Conservation (phyloP, 805 yeast genomes). For the Yamadazyma nakazawae region DNA sequence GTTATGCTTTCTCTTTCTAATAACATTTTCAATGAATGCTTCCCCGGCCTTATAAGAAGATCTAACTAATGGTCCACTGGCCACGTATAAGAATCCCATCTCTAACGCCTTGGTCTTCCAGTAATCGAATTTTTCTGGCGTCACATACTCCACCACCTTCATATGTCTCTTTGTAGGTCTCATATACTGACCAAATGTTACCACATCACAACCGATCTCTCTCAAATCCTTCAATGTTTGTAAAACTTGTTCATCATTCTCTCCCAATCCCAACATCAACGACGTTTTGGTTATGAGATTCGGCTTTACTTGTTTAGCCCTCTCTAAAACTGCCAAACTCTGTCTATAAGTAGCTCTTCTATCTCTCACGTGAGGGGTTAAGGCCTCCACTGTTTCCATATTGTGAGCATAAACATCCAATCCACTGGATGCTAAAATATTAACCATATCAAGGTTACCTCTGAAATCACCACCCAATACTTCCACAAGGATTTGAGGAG, state of each 20-base stretch:
- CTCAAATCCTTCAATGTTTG: conserved; percentile 77
- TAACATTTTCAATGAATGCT: conserved; percentile 90
- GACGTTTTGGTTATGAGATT: conserved; percentile 87
- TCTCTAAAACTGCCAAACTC: conserved; percentile 68
- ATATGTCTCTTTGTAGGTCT: conserved; percentile 98
- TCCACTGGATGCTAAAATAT: conserved; percentile 77
- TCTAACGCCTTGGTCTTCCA: conserved; percentile 88
- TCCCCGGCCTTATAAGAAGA: conserved; percentile 98
- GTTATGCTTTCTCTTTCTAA: conserved; percentile 65
- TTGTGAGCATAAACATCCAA: conserved; percentile 97
- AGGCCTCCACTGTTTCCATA: conserved; percentile 90
- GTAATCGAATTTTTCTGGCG: conserved; percentile 89
- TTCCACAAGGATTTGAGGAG: conserved; percentile 90
- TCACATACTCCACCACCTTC: conserved; percentile 94
- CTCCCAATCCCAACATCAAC: conserved; percentile 95
- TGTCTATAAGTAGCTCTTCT: conserved; percentile 95
- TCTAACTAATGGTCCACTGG: conserved; percentile 95
- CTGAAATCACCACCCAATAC: conserved; percentile 93
- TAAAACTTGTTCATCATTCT: conserved; percentile 83
- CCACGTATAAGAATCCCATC: conserved; percentile 93
- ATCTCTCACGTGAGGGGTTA: conserved; percentile 94
- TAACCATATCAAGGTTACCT: conserved; percentile 82
- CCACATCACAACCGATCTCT: conserved; percentile 79
- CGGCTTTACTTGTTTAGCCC: conserved; percentile 78
- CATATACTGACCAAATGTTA: conserved; percentile 98